Evolutionary conservation across 495 filamentous ascomycete genomes (phyloP).

Genomic region (Hypoxylon rickii): DNA sequence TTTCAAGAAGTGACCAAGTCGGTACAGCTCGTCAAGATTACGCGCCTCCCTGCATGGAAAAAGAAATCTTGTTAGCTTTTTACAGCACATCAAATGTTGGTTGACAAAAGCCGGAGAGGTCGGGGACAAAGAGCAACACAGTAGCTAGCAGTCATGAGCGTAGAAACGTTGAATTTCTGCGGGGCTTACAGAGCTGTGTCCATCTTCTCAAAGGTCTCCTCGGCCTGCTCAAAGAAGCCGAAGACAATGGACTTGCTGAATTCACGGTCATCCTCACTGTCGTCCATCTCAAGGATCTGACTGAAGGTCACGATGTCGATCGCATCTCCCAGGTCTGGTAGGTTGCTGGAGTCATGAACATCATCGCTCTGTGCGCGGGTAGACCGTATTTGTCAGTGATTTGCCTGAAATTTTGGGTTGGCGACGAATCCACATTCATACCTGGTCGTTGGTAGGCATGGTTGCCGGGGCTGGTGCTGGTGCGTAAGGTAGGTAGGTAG

Average conservation of each 20-base stretch:
- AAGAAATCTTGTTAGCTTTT: constrained; percentile 20
- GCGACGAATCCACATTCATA: constrained; percentile 25
- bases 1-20: constrained; percentile 93
- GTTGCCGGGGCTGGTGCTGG: constrained; percentile 14
- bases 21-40: constrained; percentile 74
- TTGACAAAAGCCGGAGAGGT: not conserved
- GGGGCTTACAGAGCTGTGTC: constrained; percentile 72
- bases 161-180: constrained; percentile 2
- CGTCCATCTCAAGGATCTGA: constrained; percentile 97
- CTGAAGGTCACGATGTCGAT: constrained; percentile 83
- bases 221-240: constrained; percentile 92
- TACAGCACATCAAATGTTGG: not conserved
- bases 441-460: constrained; percentile 39
- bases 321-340: constrained; percentile 61
- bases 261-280: constrained; percentile 77
- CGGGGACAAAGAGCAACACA: constrained; percentile 9
- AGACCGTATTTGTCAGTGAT: constrained; percentile 7
- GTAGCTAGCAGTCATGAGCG: not conserved
- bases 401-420: constrained; percentile 2
- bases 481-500: no score
- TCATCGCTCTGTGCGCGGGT: constrained; percentile 30
- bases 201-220: constrained; percentile 85
- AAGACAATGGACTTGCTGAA: constrained; percentile 82
- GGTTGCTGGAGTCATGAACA: constrained; percentile 28
- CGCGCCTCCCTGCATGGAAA: constrained; percentile 56